phyloP scores from a whole-genome alignment of 148 eudicot species.

The Rhododendron williamsianum region DNA sequence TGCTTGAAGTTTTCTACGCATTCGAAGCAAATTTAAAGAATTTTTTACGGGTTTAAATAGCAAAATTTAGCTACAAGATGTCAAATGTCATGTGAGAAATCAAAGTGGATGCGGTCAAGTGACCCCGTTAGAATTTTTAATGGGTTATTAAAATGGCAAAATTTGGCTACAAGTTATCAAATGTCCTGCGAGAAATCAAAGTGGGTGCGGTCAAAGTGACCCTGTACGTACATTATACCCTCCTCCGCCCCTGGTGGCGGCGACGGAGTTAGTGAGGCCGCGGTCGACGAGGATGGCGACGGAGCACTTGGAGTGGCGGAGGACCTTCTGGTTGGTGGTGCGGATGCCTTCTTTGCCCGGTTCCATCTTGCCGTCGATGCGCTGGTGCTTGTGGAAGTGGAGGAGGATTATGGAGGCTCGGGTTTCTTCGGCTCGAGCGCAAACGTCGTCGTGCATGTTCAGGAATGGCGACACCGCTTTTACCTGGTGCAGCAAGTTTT shows the following conservation, averaged over 20 bases:
- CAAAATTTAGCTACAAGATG: not conserved
- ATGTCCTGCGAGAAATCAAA: not conserved
- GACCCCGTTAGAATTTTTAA: too few species aligned
- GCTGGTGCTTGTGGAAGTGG: conserved; percentile 85
- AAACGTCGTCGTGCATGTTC: conserved; percentile 58
- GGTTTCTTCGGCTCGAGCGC: conserved; percentile 57
- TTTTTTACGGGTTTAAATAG: too few species aligned
- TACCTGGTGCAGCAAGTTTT: conserved; percentile 16
- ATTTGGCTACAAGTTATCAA: too few species aligned
- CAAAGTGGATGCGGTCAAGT: too few species aligned
- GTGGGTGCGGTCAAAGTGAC: not conserved
- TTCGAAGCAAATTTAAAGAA: too few species aligned
- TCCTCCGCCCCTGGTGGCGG: not conserved
- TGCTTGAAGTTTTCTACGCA: not conserved
- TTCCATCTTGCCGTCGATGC: conserved; percentile 92
- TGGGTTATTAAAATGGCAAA: too few species aligned
- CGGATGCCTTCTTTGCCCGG: conserved; percentile 72
- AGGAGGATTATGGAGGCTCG: conserved; percentile 69
- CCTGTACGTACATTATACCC: not conserved
- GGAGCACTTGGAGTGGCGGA: conserved; percentile 71
- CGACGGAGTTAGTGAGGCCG: conserved; percentile 38
- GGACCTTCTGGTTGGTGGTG: conserved; percentile 70
- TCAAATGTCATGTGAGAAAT: not conserved
- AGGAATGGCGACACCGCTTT: conserved; percentile 58
- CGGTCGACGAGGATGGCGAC: conserved; percentile 81